These are phyloP conservation scores for Aspergillus ellipticus DNA, from an alignment of 495 filamentous ascomycete species.

Conservation along the genomic window DNA sequence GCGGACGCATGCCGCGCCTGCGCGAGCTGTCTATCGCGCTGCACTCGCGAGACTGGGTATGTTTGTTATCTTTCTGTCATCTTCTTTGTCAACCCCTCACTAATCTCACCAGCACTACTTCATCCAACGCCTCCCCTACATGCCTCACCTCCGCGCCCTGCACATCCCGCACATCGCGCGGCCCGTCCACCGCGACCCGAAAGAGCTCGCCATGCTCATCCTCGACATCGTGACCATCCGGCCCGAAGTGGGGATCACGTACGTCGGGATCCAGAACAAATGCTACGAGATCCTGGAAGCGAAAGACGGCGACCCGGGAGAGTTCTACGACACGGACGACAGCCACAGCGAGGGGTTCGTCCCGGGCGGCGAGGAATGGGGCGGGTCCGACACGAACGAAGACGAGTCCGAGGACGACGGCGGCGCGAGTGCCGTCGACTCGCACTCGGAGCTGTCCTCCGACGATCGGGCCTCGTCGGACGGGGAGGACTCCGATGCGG, in stretches of 20 bases:
- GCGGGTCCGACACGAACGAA: constrained; percentile 44
- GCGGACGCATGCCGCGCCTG: constrained; percentile 74
- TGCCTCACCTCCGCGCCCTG: constrained; percentile 71
- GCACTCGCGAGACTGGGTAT: constrained; percentile 84
- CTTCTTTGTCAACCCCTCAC: constrained; percentile 1
- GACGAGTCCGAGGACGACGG: constrained; percentile 48
- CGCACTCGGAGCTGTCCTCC: constrained; percentile 33
- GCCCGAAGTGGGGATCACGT: constrained; percentile 80
- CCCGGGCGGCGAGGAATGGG: constrained; percentile 37
- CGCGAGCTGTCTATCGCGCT: constrained; percentile 74
- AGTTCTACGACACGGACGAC: constrained; percentile 31
- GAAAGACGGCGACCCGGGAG: constrained; percentile 44
- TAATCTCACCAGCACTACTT: constrained; percentile 68
- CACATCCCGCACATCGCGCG: constrained; percentile 74
- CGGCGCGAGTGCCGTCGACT: constrained; percentile 32
- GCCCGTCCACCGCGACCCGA: constrained; percentile 53
- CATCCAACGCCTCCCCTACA: constrained; percentile 73
- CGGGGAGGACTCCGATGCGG: constrained; percentile 50
- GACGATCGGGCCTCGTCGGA: constrained; percentile 42
- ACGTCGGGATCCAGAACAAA: constrained; percentile 74
- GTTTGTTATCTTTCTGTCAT: constrained; percentile 15
- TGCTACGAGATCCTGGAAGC: constrained; percentile 88
- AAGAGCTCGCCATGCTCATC: constrained; percentile 79
- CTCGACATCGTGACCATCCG: constrained; percentile 81
- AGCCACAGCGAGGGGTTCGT: constrained; percentile 43